Conservation (phyloP, 2,329 filamentous ascomycete genomes). For the Pseudocercospora fijiensis region DNA sequence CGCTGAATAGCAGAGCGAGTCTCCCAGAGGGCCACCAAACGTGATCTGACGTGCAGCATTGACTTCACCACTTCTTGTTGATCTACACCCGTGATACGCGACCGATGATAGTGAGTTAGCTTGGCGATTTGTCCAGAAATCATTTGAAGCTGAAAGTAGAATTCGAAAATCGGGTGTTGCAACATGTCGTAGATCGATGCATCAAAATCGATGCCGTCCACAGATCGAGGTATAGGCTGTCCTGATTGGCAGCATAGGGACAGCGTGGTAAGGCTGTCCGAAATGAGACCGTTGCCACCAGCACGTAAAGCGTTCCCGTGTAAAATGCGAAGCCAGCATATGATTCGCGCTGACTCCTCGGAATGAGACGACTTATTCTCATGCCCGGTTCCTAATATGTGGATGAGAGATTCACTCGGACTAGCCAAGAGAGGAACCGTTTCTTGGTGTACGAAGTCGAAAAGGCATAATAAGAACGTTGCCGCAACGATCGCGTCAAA, state of each 20-base stretch:
- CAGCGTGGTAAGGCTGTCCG: not conserved
- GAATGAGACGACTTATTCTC: not conserved
- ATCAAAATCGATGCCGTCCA: not conserved
- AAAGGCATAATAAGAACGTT: not conserved
- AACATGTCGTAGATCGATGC: not conserved
- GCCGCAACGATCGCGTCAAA: not conserved
- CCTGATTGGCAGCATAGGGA: not conserved
- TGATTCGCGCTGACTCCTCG: not conserved
- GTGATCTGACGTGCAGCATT: not conserved
- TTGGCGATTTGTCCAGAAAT: constrained; percentile 1
- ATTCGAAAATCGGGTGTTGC: not conserved
- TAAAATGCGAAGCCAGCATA: not conserved
- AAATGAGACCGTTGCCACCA: not conserved
- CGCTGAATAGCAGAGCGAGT: not conserved
- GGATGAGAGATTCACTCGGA: not conserved
- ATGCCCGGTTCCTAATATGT: not conserved
- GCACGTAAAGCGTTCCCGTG: not conserved
- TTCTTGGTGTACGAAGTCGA: not conserved
- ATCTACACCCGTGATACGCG: not conserved
- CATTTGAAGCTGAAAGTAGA: constrained; percentile 3
- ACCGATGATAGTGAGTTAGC: not conserved
- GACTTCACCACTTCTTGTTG: not conserved
- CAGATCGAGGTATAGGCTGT: not conserved
- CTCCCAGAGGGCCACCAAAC: not conserved
- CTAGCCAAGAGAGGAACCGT: not conserved